Evolutionary conservation across 192 early-diverging fungal species (phyloP), one percentile per base, ranked within the genome.

Genomic region (Phlyctochytrium planicorne): DNA sequence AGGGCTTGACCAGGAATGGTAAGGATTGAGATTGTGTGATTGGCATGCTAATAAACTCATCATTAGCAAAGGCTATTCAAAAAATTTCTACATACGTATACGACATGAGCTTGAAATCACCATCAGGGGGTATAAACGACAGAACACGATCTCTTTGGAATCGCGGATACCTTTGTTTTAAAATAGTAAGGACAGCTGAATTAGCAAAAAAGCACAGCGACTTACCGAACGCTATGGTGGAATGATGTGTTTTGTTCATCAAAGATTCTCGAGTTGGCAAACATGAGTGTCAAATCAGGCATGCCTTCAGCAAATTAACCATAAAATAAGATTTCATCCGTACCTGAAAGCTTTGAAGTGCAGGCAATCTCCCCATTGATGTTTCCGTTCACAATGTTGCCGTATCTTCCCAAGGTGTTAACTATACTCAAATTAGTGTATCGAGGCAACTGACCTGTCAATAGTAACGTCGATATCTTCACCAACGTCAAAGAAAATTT

Each of bases 61-160:
- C 17, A 62, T 62, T 27, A n/a, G 61, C 50, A 14, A 30, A 47
- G 52, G 59, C 17, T 61, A 37, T 40, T 17, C n/a, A 24, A 50
- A 68, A 76, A 17, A 52, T 29, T 27, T 59, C 65, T 52, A n/a
- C n/a, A n/a, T 74, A 78, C 68, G 53, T 73, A 64, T 93, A 94
- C n/a, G 84, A 85, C 86, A 93, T 87, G 12, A 98, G 81, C 66
- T 88, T 91, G 74, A 96, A 96, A 56, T 84, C 83, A 3, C 94
- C 94, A 75, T 98, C 94, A 4, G 96, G 96, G 6, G 96, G 96
- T 3, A 98, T 84, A 85, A 96, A 98, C 2, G 89, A 93, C 14
- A 98, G 73, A 1, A 87, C 70, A 25, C 87, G 81, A 52, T 95
- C 92, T 31, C 78, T 78, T 53, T 93, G 90, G 83, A 89, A 98